Evolutionary conservation across 345 rosid species (phyloP).

Genomic region (Corymbia maculata): DNA sequence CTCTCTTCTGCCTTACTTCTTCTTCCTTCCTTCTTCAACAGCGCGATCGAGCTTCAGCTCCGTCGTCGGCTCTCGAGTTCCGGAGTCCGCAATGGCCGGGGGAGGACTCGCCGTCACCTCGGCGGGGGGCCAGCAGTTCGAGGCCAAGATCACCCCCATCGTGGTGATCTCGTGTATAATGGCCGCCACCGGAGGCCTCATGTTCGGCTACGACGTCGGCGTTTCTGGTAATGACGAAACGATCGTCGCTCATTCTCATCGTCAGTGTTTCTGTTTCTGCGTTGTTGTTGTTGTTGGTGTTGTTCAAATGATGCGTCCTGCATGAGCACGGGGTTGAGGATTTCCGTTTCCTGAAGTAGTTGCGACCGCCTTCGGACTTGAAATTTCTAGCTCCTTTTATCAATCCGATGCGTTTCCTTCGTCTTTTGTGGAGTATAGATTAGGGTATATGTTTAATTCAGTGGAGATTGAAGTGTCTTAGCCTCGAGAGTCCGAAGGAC

Average conservation of each 20-base stretch:
- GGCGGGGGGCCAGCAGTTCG: slow-evolving; percentile 33
- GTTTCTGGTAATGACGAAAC: slow-evolving; percentile 51
- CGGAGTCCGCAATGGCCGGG: neutral
- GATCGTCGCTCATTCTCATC: neutral
- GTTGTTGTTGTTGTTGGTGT: neutral
- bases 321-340: neutral
- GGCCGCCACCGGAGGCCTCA: slow-evolving; percentile 99
- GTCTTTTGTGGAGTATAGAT: neutral
- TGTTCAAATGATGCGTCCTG: neutral
- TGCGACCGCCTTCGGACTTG: neutral
- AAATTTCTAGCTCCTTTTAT: neutral
- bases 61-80: neutral
- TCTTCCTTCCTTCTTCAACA: neutral
- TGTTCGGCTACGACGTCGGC: slow-evolving; percentile 95
- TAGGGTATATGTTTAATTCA: neutral
- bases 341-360: neutral
- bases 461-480: neutral
- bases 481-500: neutral
- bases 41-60: neutral
- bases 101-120: slow-evolving; percentile 11
- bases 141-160: slow-evolving; percentile 91
- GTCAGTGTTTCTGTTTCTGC: neutral
- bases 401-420: neutral
- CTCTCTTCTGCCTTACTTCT: neutral
- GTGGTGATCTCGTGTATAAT: slow-evolving; percentile 81